Conservation (phyloP, 1,284 basidiomycete species). For the Fomitopsis schrenkii region DNA sequence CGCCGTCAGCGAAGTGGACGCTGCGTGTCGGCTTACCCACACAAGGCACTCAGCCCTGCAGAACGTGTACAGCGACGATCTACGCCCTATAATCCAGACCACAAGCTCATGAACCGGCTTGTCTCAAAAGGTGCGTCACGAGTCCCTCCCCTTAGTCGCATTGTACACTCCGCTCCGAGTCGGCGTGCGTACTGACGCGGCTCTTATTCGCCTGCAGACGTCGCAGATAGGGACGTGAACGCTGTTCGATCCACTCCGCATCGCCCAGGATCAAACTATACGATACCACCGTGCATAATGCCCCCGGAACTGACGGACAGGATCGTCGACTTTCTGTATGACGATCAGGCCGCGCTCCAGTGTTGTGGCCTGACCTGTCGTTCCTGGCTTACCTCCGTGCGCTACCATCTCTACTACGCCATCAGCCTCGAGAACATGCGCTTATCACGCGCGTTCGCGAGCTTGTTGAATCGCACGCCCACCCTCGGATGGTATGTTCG, state of each 20-base stretch:
- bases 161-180: not conserved
- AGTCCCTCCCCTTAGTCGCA: not conserved
- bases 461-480: not conserved
- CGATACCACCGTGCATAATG: not conserved
- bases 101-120: not conserved
- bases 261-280: not conserved
- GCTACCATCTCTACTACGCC: constrained; percentile 27
- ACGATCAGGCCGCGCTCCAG: constrained; percentile 22
- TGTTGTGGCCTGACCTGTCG: constrained; percentile 28
- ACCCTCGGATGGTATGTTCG: not conserved
- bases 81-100: not conserved
- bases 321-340: constrained; percentile 22
- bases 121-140: constrained; percentile 2
- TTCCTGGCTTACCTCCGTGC: constrained; percentile 27
- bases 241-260: not conserved
- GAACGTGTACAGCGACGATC: not conserved
- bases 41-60: not conserved
- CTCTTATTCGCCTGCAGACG: not conserved
- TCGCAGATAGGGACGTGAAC: not conserved
- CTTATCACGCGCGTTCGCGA: not conserved
- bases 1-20: not conserved
- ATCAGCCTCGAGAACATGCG: constrained; percentile 8
- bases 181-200: not conserved
- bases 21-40: constrained; percentile 3
- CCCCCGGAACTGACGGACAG: constrained; percentile 13